These are phyloP conservation scores for Corinectria fuckeliana DNA, from an alignment of 2,329 filamentous ascomycete genomes.

Conservation along the genomic window DNA sequence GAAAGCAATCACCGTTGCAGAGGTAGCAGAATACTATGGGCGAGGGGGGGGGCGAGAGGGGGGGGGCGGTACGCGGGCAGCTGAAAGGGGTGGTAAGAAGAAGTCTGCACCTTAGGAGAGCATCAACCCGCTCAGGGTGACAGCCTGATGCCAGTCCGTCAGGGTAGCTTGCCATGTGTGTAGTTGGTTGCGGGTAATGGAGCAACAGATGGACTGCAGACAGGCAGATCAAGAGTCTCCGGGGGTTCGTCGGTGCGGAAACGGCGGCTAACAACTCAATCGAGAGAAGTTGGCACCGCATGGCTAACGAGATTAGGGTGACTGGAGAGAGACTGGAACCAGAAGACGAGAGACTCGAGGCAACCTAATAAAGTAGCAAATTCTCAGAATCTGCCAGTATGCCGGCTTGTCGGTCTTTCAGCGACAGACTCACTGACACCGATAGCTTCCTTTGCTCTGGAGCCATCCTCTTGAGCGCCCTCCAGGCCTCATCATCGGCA, in stretches of 20 bases:
- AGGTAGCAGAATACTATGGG: constrained; percentile 23
- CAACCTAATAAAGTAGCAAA: too few species aligned
- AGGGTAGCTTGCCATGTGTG: constrained; percentile 10
- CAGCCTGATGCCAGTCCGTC: not conserved
- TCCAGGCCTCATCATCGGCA: not conserved
- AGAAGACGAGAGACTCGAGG: not conserved
- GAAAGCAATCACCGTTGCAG: constrained; percentile 17
- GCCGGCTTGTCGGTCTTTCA: not conserved
- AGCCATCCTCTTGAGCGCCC: not conserved
- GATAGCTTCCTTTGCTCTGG: not conserved
- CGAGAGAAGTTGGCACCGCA: too few species aligned
- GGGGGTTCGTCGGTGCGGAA: not conserved
- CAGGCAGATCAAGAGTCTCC: not conserved
- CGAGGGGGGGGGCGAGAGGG: constrained; percentile 15
- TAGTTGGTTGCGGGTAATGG: constrained; percentile 10
- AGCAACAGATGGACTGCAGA: not conserved
- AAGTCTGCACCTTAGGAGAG: constrained; percentile 22
- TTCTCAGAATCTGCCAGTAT: too few species aligned
- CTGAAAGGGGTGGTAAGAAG: constrained; percentile 7
- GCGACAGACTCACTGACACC: not conserved
- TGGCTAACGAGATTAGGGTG: not conserved
- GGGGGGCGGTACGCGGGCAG: constrained; percentile 10
- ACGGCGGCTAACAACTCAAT: not conserved
- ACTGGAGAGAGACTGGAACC: not conserved
- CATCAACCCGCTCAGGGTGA: constrained; percentile 20